Evolutionary conservation across 2,329 filamentous ascomycete genomes (phyloP), one percentile per base, ranked within the genome.

Genomic region (Onygena corvina): DNA sequence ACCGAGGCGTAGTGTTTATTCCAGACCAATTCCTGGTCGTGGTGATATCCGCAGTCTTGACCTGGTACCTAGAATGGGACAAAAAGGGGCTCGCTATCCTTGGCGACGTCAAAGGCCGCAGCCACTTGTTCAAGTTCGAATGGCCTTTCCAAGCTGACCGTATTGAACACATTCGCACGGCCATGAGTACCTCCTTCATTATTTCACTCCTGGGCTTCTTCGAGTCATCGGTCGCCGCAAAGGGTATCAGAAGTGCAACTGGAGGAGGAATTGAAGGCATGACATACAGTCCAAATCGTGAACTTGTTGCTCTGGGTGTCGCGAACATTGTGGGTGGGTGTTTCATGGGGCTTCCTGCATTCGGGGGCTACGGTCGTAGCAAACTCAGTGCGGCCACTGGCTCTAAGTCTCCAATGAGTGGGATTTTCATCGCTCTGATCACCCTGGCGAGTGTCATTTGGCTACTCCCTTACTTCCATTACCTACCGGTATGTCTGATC

Each of bases 191-290:
- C 0, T 84, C 87, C 0, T 94, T 98, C 60, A 74, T 96, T 48
- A 94, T 98, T 55, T 87, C 89, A 0, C 74, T 98, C 20, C 80
- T 98, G 0, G 92, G 92, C n/a, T 98, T 98, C 67, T 98, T 98
- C 59, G 92, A 98, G 66, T 94, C 87, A 2, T 94, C 88, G 0
- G 88, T 98, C 9, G 92, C 92, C 1, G 92, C 92, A 30, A 96
- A 96, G 68, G 90, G 86, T 54, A 71, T 98, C 2, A 84, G 84
- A 11, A 72, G 71, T 44, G 72, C 72, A 4, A 69, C 78, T 35
- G 72, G 72, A 46, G 78, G 83, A 54, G 79, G 79, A 7, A 82
- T 95, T 27, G 77, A 85, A 52, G 84, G 81, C 27, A 86, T 95
- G 62, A 79, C 84, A 47, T 73, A 95, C 35, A 94, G 88, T 61